Conservation (phyloP, 257 asterid species). For the Solanum gracilifrons region DNA sequence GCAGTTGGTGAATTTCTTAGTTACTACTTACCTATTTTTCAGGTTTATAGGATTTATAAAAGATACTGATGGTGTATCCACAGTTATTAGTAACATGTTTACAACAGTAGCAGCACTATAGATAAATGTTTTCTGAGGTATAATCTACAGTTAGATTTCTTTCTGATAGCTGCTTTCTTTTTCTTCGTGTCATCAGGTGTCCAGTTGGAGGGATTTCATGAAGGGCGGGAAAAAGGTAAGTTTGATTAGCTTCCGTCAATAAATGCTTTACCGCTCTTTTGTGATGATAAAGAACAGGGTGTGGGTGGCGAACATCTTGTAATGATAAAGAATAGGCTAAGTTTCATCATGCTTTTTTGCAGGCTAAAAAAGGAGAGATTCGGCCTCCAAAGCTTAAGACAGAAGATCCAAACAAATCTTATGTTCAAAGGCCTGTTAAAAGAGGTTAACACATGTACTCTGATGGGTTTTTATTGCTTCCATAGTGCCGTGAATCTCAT, state of each 20-base stretch:
- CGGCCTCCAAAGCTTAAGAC: slow-evolving; percentile 98
- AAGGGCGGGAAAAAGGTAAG: slow-evolving; percentile 94
- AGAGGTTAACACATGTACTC: slow-evolving; percentile 22
- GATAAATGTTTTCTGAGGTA: not conserved
- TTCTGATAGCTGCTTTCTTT: not conserved
- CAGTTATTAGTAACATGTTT: not conserved
- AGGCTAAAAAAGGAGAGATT: slow-evolving; percentile 93
- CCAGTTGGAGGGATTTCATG: slow-evolving; percentile 99
- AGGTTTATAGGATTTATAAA: not conserved
- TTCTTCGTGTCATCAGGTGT: slow-evolving; percentile 41
- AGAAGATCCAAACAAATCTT: slow-evolving; percentile 97
- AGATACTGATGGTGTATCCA: not conserved
- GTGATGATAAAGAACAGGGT: not conserved
- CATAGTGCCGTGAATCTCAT: not conserved
- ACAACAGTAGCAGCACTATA: not conserved
- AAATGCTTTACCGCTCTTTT: not conserved
- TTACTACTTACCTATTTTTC: not conserved
- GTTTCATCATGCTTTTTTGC: not conserved
- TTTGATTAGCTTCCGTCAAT: not conserved
- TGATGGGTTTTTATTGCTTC: not conserved
- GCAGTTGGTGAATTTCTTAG: not conserved
- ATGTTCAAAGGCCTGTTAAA: slow-evolving; percentile 92
- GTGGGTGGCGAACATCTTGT: not conserved
- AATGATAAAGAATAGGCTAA: not conserved
- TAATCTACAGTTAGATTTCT: not conserved